Evolutionary conservation across 1,139 yeast species (phyloP).

Genomic region (Saccharomyces pastorianus): DNA sequence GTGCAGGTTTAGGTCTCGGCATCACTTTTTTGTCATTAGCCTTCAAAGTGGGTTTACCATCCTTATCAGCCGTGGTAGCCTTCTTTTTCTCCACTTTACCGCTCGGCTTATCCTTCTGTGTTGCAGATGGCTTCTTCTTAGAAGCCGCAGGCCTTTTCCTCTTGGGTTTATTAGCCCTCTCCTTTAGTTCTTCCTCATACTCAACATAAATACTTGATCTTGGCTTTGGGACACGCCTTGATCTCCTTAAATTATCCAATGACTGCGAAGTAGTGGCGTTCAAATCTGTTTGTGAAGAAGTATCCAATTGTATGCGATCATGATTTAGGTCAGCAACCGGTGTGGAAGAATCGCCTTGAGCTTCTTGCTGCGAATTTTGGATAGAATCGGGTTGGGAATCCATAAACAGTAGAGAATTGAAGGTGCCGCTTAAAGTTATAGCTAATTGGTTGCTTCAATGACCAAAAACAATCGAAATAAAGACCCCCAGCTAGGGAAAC

Average conservation of each 20-base stretch:
- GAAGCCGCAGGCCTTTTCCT: conserved; percentile 1
- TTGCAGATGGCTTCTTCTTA: conserved; percentile 2
- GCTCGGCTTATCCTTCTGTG: background rate
- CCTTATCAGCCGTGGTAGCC: background rate
- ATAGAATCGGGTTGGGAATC: background rate
- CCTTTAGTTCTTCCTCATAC: background rate
- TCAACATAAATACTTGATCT: background rate
- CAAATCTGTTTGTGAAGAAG: background rate
- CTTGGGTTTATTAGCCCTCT: background rate
- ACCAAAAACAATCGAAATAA: background rate
- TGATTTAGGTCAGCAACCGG: background rate
- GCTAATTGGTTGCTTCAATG: background rate
- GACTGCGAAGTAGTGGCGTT: background rate
- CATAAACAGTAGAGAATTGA: background rate
- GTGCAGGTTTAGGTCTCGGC: conserved; percentile 1
- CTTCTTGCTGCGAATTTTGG: background rate
- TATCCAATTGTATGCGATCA: background rate
- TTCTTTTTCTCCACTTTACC: background rate
- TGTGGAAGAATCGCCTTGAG: background rate
- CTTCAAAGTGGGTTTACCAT: background rate
- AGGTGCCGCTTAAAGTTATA: background rate
- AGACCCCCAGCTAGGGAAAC: background rate
- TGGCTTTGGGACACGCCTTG: conserved; percentile 1
- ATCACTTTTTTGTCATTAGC: background rate
- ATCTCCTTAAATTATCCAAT: background rate